These are phyloP conservation scores for Penicillium sp. DNA, from an alignment of 2,329 filamentous ascomycete genomes.

Conservation along the genomic window DNA sequence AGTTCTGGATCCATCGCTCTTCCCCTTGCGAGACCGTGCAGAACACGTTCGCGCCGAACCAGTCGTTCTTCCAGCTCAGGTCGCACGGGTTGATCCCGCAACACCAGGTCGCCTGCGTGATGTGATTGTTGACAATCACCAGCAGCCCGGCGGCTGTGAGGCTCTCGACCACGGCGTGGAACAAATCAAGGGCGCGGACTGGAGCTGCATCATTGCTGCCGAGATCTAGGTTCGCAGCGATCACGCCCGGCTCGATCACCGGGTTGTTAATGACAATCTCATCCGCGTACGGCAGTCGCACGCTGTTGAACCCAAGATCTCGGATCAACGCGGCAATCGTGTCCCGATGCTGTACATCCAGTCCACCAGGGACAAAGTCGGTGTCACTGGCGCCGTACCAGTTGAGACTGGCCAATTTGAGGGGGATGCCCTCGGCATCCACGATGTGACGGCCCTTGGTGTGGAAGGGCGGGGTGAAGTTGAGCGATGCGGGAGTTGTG, in stretches of 20 bases:
- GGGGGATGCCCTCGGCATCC: conserved; percentile 58
- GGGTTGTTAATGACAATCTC: conserved; percentile 67
- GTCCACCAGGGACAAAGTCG: conserved; percentile 64
- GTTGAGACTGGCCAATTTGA: conserved; percentile 67
- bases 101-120: conserved; percentile 69
- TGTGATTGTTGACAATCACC: conserved; percentile 71
- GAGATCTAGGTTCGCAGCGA: conserved; percentile 64
- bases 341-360: conserved; percentile 64
- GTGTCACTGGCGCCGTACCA: conserved; percentile 73
- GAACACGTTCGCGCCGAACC: conserved; percentile 54
- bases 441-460: conserved; percentile 64
- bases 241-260: conserved; percentile 51
- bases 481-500: background rate
- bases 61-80: conserved; percentile 66
- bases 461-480: conserved; percentile 59
- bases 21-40: conserved; percentile 66
- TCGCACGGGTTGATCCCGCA: conserved; percentile 70
- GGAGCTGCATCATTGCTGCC: conserved; percentile 22
- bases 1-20: conserved; percentile 66
- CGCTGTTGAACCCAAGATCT: conserved; percentile 68
- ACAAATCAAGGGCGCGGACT: conserved; percentile 61
- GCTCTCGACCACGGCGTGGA: conserved; percentile 59
- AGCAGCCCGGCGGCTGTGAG: conserved; percentile 65
- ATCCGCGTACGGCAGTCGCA: conserved; percentile 68
- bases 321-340: conserved; percentile 63